Base-by-base conservation (phyloP, 345 rosid species). In the Raphanus sativus region DNA sequence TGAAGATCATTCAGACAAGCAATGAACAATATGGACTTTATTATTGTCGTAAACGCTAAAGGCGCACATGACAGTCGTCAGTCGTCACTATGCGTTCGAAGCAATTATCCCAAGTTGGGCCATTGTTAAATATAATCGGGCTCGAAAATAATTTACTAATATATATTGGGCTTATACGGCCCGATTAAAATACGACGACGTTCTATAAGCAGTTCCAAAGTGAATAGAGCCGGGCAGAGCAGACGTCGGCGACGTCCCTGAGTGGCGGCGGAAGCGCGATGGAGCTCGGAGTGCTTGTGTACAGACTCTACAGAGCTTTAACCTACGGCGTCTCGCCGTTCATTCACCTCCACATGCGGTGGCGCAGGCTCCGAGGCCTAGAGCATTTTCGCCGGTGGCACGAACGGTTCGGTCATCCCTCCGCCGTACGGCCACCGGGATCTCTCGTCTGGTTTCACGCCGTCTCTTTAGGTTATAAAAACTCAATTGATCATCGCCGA, bases 401-500 rank as follows among this genome's bases (percentile, higher is more conserved):
- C 0, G 98, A 94, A 84, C 91, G 97, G 24, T 78, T 91, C 16
- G 98, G 97, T 56, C 83, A 69, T 30, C 83, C 98, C 32, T 94
- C 97, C 45, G 77, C 82, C 54, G 70, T 81, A 61, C 90, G 98
- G 0, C 92, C 95, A 0, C 82, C 90, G 2, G 97, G 97, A 29
- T 84, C 79, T 0, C 94, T 94, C 66, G 75, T 91, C 75, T 94
- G 98, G 96, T 90, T 94, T 83, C 98, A 90, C 81, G 96, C 97
- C 69, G 97, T 90, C 54, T 94, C 98, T 34, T 82, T 94, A 84
- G 97, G 93, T 89, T 24, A 28, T 0, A 11, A 4, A 48, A 36
- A 4, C 10, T 42, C 29, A 11, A 60, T 1, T 28, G 45, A 4
- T 30, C 0, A 17, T 65, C 25, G 21, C 10, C 5, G 32, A 6